Evolutionary conservation across 1,284 basidiomycete species (phyloP).

Genomic region (Malassezia dermatis): DNA sequence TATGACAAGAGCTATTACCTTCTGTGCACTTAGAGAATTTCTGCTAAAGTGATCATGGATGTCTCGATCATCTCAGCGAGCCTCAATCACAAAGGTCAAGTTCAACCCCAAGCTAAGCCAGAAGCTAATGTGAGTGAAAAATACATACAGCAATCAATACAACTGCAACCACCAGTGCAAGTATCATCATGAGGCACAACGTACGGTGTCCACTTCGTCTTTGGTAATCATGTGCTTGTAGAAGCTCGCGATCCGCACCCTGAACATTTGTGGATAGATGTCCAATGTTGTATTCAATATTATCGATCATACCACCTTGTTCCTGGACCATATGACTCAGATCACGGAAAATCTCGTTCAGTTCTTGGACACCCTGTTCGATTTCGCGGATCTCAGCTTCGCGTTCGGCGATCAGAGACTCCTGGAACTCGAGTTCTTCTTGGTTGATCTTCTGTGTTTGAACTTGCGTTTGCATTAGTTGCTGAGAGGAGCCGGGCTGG

Average conservation of each 20-base stretch:
- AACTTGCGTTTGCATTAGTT: constrained; percentile 5
- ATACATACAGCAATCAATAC: constrained; percentile 63
- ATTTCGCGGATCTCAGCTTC: constrained; percentile 93
- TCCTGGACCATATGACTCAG: constrained; percentile 86
- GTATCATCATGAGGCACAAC: constrained; percentile 75
- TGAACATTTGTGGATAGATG: constrained; percentile 73
- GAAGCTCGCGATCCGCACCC: constrained; percentile 75
- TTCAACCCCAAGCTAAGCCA: neutral
- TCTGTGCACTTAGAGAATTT: neutral
- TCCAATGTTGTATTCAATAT: constrained; percentile 88
- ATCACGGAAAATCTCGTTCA: constrained; percentile 94
- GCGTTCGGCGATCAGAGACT: constrained; percentile 86
- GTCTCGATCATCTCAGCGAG: neutral
- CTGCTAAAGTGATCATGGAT: neutral
- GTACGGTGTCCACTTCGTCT: constrained; percentile 81
- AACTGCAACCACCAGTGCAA: constrained; percentile 75
- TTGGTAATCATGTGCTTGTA: constrained; percentile 85
- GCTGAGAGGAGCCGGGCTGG: neutral
- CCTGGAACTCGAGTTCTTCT: constrained; percentile 89
- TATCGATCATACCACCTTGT: constrained; percentile 91
- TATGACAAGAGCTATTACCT: neutral
- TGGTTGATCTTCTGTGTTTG: neutral
- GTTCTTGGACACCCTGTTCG: constrained; percentile 89
- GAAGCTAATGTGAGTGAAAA: neutral
- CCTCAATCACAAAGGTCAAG: neutral